Evolutionary conservation across 495 filamentous ascomycete species (phyloP), one percentile per base, ranked within the genome.

Genomic region (Thermothielavioides terrestris): DNA sequence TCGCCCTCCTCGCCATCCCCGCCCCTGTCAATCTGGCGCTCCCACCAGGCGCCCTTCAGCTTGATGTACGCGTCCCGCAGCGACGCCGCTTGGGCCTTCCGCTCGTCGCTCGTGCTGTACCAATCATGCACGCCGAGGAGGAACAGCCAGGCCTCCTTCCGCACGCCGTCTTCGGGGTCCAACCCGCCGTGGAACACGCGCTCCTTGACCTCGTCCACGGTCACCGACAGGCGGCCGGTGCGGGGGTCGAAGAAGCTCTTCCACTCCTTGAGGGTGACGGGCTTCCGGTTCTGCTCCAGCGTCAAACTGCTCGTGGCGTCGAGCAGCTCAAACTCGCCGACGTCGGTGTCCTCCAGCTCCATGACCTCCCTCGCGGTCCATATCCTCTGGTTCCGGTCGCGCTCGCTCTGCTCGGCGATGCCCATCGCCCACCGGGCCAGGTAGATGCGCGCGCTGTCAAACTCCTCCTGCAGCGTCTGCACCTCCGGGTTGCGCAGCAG

Each of bases 401-500:
- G 73, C 62, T 98, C 92, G 59, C 89, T 87, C 69, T 97, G 92
- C 64, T 98, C 92, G 0, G 91, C 89, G 46, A 98, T 94, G 1
- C 88, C 94, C 92, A 97, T 97, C 0, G 92, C 92, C 92, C 92
- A 98, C 38, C 92, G 75, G 3, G 92, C 92, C 20, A 98, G 74
- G 58, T 98, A 98, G 31, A 98, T 71, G 52, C 92, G 77, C 6
- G 94, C 92, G 58, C 88, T 94, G 67, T 97, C 94, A 54, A 97
- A 98, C 62, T 98, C 92, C 52, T 96, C 90, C 63, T 92, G 88
- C 39, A 98, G 57, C 0, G 88, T 95, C 66, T 95, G 89, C 10
- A 98, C 90, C 61, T 98, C 90, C 1, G 92, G 94, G 48, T 94
- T 95, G 58, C 82, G 79, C 71, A 97, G 80, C 61, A 98, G 56